phyloP scores from a whole-genome alignment of 2,329 filamentous ascomycete species.

The Penicillium sp. region DNA sequence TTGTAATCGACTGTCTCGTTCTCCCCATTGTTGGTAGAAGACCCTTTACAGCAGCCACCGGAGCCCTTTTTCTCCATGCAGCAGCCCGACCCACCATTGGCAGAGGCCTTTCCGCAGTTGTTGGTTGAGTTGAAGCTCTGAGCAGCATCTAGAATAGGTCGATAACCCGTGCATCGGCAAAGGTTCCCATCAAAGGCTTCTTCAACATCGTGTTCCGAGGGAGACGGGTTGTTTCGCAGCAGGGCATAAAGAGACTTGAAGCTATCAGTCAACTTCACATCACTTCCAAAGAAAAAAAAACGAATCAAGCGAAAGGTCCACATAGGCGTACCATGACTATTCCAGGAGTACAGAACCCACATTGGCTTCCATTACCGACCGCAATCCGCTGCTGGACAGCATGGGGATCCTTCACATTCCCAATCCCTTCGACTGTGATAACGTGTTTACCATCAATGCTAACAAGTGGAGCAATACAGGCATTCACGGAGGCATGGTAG shows the following conservation, averaged over 20 bases:
- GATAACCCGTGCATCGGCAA: slow-evolving; percentile 92
- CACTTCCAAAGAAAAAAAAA: too few species aligned
- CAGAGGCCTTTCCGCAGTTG: slow-evolving; percentile 55
- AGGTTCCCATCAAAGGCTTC: slow-evolving; percentile 97
- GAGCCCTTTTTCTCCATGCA: slow-evolving; percentile 67
- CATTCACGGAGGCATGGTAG: slow-evolving; percentile 96
- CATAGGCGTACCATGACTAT: slow-evolving; percentile 72
- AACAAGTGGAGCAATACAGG: slow-evolving; percentile 86
- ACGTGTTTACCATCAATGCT: slow-evolving; percentile 97
- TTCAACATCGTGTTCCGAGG: slow-evolving; percentile 79
- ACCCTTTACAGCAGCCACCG: slow-evolving; percentile 65
- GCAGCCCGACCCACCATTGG: slow-evolving; percentile 63
- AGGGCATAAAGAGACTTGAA: slow-evolving; percentile 81
- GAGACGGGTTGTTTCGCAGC: slow-evolving; percentile 75
- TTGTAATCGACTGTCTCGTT: slow-evolving; percentile 43
- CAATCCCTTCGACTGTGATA: slow-evolving; percentile 95
- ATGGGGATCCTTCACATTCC: slow-evolving; percentile 80
- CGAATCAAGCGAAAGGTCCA: background rate
- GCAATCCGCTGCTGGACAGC: slow-evolving; percentile 88
- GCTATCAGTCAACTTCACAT: slow-evolving; percentile 6
- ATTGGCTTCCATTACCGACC: slow-evolving; percentile 88
- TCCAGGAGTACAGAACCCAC: slow-evolving; percentile 91
- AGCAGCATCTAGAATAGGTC: slow-evolving; percentile 89
- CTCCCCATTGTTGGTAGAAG: slow-evolving; percentile 45
- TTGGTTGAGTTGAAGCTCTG: slow-evolving; percentile 69